Evolutionary conservation across 371 early-diverging fungal species (phyloP).

Genomic region (Chytridium lagenaria): DNA sequence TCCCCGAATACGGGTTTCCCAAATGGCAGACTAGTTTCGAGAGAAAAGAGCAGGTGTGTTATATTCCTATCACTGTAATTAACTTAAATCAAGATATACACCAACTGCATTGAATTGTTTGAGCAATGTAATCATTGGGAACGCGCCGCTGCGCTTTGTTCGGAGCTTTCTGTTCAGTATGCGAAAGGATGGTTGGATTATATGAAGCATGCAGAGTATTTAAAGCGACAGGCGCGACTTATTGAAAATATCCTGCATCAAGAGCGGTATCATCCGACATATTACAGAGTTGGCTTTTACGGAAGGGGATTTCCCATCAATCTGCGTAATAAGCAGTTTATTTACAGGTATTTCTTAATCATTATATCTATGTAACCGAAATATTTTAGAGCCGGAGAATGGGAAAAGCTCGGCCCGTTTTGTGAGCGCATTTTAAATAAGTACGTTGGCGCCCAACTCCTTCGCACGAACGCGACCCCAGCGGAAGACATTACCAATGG

Average conservation of each 20-base stretch:
- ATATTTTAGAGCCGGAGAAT: slow-evolving; percentile 57
- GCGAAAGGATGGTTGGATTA: slow-evolving; percentile 64
- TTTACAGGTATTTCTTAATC: slow-evolving; percentile 58
- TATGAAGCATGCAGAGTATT: slow-evolving; percentile 59
- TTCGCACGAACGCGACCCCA: slow-evolving; percentile 56
- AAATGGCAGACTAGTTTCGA: slow-evolving; percentile 61
- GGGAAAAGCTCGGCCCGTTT: slow-evolving; percentile 79
- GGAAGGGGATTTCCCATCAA: slow-evolving; percentile 68
- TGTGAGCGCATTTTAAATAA: slow-evolving; percentile 74
- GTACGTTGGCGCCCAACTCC: slow-evolving; percentile 67
- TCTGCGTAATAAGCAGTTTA: slow-evolving; percentile 70
- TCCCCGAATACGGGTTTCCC: slow-evolving; percentile 62
- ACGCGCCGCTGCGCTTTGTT: slow-evolving; percentile 66
- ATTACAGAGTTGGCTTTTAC: slow-evolving; percentile 80
- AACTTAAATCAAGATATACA: slow-evolving; percentile 54
- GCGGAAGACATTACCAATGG: slow-evolving; percentile 59
- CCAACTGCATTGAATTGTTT: slow-evolving; percentile 65
- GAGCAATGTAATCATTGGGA: slow-evolving; percentile 77
- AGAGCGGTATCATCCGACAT: slow-evolving; percentile 71
- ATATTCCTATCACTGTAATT: neutral
- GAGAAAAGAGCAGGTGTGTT: slow-evolving; percentile 67
- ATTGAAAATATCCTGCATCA: slow-evolving; percentile 64
- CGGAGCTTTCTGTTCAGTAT: slow-evolving; percentile 68
- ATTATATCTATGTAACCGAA: neutral
- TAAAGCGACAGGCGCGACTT: slow-evolving; percentile 64